Evolutionary conservation across 164 flowering plant genomes (phyloP).

Genomic region (Magnolia changhungtana): DNA sequence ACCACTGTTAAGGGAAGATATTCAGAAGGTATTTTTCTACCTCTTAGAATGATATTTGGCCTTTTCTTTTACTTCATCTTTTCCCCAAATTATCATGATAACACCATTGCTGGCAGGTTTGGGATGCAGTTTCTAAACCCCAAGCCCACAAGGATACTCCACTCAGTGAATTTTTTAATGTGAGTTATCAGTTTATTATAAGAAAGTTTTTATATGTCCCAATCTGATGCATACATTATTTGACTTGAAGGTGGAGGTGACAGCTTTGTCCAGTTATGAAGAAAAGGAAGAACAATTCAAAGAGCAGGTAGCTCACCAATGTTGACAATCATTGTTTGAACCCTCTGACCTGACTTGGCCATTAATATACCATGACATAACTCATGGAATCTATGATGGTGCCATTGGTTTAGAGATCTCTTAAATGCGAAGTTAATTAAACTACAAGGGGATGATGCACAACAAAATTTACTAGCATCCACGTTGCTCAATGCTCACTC

Average conservation of each 20-base stretch:
- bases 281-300: slow-evolving; percentile 61
- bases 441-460: too few species aligned
- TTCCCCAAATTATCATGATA: not conserved
- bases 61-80: not conserved
- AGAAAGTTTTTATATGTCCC: too few species aligned
- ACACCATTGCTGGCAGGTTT: slow-evolving; percentile 39
- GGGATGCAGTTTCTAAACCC: slow-evolving; percentile 61
- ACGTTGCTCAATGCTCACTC: too few species aligned
- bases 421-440: too few species aligned
- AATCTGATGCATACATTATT: slow-evolving; percentile 2
- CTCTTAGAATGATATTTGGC: not conserved
- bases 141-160: slow-evolving; percentile 48
- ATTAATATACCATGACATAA: not conserved
- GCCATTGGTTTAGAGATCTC: too few species aligned
- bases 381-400: not conserved
- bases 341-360: not conserved
- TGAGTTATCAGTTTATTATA: slow-evolving; percentile 15
- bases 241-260: slow-evolving; percentile 44
- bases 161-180: slow-evolving; percentile 60
- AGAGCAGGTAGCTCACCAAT: slow-evolving; percentile 44
- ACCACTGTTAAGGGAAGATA: slow-evolving; percentile 53
- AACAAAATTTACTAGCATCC: too few species aligned
- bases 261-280: slow-evolving; percentile 58
- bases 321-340: not conserved
- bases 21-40: slow-evolving; percentile 44